Base-by-base conservation (phyloP, 768 basidiomycete species). In the Mycena venus region DNA sequence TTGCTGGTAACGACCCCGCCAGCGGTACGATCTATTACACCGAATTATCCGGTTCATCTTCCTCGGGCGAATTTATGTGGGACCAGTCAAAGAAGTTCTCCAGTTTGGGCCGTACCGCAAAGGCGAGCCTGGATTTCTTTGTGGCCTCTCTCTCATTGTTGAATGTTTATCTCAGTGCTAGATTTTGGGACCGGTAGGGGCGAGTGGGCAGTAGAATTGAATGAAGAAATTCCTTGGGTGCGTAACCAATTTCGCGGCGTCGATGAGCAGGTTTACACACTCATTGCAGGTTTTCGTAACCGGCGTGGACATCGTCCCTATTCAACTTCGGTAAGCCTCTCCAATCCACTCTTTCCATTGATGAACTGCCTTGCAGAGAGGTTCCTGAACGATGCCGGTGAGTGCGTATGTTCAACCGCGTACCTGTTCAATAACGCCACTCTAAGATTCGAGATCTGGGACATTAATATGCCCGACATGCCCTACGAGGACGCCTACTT, bases 171-270 rank as follows among this genome's bases (percentile, higher is more conserved):
- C 68, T 82, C 81, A 60, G 88, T 94, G 51, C 89, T 94, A 60
- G 93, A 94, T 83, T 84, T 94, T 72, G 93, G 93, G 21, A 94
- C 93, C 2, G 93, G 93, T 27, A 88, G 87, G 4, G 93, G 93
- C 6, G 81, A 83, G 40, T 94, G 93, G 92, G 92, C 71, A 73
- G 85, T 72, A 31, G 69, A 60, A 27, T 65, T 74, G 56, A 69
- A 17, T 60, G 44, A 47, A 10, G 15, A 70, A 29, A 63, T 72
- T 56, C 47, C 40, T 31, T 70, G 47, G 61, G 44, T 60, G 55
- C 31, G 69, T 32, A 40, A 58, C 64, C 32, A 53, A 62, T 38
- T 17, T 38, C 58, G 27, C 47, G 62, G 36, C 59, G 77, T 64
- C 42, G 31, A 68, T 34, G 59, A 49, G 27, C 51, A 34, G 23